Evolutionary conservation across 768 basidiomycete species (phyloP), one percentile per base, ranked within the genome.

Genomic region (Calocybe indica): DNA sequence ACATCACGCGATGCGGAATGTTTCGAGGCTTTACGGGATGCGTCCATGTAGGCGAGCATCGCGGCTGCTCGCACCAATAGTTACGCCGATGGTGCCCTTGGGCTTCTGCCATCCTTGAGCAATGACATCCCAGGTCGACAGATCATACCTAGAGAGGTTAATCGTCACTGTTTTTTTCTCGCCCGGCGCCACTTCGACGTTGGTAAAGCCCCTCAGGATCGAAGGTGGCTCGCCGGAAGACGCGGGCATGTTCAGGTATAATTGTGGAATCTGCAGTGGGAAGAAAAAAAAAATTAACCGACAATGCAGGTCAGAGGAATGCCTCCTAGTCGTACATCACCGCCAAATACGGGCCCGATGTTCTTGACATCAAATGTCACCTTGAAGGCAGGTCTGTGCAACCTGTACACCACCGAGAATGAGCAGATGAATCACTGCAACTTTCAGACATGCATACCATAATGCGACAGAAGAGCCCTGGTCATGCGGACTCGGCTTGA

Each of bases 71-170:
- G 77, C 73, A 12, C 87, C 87, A 35, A 89, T 65, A 5, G 78
- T 75, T 43, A 92, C 72, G 14, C 65, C 66, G 56, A 87, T 81
- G 37, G 59, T 70, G 1, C 88, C 89, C 1, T 64, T 56, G 1
- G 90, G 88, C 53, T 76, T 79, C 51, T 70, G 68, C 89, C 91
- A 92, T 2, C 84, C 80, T 62, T 92, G 90, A 22, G 71, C 69
- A 7, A 64, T 74, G 1, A 75, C 77, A 61, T 92, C 86, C 91
- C 88, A 92, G 46, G 88, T 73, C 14, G 80, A 84, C 55, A 88
- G 55, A 53, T 86, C 83, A 55, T 87, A 82, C 33, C 83, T 71
- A 10, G 85, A 82, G 31, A 90, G 67, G 6, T 70, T 74, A 54
- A 90, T 72, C 5, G 68, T 72, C 1, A 81, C 79, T 6, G 51